phyloP scores from a whole-genome alignment of 31 red algal genomes.

The Endocladia muricata region DNA sequence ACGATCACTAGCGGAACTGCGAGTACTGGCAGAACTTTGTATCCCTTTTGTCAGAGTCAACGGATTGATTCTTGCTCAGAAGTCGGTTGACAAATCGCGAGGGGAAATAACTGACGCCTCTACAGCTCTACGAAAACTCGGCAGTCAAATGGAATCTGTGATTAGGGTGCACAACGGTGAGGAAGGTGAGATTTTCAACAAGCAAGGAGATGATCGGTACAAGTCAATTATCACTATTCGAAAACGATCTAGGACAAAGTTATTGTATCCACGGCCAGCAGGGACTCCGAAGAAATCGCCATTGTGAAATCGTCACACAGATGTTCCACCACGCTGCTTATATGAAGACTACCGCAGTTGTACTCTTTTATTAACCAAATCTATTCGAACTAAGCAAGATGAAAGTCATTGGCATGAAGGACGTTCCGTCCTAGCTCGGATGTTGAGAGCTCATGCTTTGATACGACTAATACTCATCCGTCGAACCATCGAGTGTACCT shows the following conservation, averaged over 20 bases:
- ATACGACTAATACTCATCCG: no score
- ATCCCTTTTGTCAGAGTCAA: conserved; percentile 70
- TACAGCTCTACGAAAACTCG: conserved; percentile 37
- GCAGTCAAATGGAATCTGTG: conserved; percentile 28
- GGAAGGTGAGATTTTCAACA: not conserved
- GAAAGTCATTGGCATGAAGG: no score
- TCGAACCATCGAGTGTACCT: no score
- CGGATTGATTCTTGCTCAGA: conserved; percentile 80
- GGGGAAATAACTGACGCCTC: conserved; percentile 48
- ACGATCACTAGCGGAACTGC: conserved; percentile 79
- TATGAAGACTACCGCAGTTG: no score
- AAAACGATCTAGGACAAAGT: not conserved
- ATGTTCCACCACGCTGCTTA: no score
- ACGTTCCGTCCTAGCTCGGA: no score
- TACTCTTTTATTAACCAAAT: no score
- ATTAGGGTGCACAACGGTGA: conserved; percentile 12
- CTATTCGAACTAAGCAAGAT: no score
- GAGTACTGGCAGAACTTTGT: conserved; percentile 64
- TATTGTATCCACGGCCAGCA: conserved; percentile 22
- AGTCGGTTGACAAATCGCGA: conserved; percentile 41
- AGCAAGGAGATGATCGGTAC: not conserved
- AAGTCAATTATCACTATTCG: conserved; percentile 17
- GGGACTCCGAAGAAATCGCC: conserved; percentile 32
- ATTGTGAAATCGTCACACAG: conserved; percentile 14
- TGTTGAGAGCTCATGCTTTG: no score